These are phyloP conservation scores for Debaryomyces castellii DNA, from an alignment of 805 yeast species.

Conservation along the genomic window DNA sequence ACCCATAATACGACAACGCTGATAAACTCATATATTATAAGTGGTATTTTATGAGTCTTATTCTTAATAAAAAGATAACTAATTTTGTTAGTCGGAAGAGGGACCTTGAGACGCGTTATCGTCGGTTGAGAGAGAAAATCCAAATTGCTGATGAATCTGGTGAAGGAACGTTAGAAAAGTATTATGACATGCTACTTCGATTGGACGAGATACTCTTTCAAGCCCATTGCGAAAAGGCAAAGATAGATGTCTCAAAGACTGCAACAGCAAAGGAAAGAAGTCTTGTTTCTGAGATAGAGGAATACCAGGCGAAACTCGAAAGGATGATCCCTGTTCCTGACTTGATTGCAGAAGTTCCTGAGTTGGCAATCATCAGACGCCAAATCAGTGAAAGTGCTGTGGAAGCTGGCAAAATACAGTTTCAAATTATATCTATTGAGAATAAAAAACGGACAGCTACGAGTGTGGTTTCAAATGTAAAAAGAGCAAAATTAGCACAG, in stretches of 20 bases:
- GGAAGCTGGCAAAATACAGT: constrained; percentile 30
- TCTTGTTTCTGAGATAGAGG: constrained; percentile 15
- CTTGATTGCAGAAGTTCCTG: constrained; percentile 18
- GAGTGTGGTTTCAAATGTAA: not conserved
- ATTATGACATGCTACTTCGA: constrained; percentile 17
- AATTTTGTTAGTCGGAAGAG: constrained; percentile 17
- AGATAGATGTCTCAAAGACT: constrained; percentile 19
- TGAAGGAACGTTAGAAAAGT: constrained; percentile 9
- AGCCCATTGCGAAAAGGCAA: constrained; percentile 22
- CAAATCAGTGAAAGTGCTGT: constrained; percentile 28
- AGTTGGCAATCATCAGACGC: constrained; percentile 27
- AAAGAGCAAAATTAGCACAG: not conserved
- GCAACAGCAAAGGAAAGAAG: constrained; percentile 5
- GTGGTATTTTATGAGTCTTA: constrained; percentile 9
- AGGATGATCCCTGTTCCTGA: constrained; percentile 21
- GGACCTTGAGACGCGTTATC: constrained; percentile 11
- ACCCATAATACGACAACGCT: constrained; percentile 1
- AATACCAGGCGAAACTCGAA: constrained; percentile 17
- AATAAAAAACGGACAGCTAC: not conserved
- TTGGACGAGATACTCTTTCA: constrained; percentile 28
- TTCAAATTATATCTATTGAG: constrained; percentile 8
- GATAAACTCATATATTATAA: not conserved
- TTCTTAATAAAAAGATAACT: constrained; percentile 15
- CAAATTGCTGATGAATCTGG: constrained; percentile 5
- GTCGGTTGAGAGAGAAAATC: constrained; percentile 10